Conservation (phyloP, 2,329 filamentous ascomycete species). For the Diplodia sapinea region DNA sequence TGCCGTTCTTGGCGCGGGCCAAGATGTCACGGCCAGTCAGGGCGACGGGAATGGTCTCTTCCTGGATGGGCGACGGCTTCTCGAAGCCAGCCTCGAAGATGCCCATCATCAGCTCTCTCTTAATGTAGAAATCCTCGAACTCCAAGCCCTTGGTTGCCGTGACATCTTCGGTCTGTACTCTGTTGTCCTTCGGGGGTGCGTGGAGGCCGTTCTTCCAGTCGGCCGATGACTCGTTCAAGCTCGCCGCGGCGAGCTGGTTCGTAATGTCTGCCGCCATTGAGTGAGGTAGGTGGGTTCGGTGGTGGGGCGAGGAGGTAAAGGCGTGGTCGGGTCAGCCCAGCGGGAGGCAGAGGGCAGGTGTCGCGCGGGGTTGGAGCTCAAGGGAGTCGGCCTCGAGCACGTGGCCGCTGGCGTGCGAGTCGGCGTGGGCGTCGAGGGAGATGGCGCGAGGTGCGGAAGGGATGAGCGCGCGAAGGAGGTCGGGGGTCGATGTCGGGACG, state of each 20-base stretch:
- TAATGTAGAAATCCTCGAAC: conserved; percentile 96
- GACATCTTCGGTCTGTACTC: conserved; percentile 93
- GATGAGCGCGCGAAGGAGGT: not conserved
- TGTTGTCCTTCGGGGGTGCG: conserved; percentile 73
- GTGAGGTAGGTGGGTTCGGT: conserved; percentile 1
- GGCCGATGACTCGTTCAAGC: conserved; percentile 58
- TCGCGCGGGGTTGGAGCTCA: conserved; percentile 21
- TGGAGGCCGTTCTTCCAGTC: conserved; percentile 79
- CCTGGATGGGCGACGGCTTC: conserved; percentile 98
- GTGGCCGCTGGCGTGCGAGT: conserved; percentile 22
- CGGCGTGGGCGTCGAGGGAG: conserved; percentile 16
- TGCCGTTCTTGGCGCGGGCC: conserved; percentile 96
- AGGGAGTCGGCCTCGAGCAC: conserved; percentile 20
- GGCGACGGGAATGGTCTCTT: conserved; percentile 97
- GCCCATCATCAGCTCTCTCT: conserved; percentile 95
- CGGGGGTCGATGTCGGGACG: not conserved
- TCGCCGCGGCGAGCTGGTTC: conserved; percentile 63
- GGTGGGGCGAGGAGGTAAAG: not conserved
- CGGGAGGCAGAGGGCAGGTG: conserved; percentile 3
- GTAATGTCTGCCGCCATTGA: conserved; percentile 58
- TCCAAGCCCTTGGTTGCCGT: conserved; percentile 97
- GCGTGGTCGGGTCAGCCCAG: conserved; percentile 19
- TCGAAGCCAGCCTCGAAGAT: conserved; percentile 99
- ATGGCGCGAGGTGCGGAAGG: not conserved
- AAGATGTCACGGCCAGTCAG: conserved; percentile 94